These are phyloP conservation scores for Homolaphlyctis polyrhiza DNA, from an alignment of 371 early-diverging fungal species.

Conservation along the genomic window DNA sequence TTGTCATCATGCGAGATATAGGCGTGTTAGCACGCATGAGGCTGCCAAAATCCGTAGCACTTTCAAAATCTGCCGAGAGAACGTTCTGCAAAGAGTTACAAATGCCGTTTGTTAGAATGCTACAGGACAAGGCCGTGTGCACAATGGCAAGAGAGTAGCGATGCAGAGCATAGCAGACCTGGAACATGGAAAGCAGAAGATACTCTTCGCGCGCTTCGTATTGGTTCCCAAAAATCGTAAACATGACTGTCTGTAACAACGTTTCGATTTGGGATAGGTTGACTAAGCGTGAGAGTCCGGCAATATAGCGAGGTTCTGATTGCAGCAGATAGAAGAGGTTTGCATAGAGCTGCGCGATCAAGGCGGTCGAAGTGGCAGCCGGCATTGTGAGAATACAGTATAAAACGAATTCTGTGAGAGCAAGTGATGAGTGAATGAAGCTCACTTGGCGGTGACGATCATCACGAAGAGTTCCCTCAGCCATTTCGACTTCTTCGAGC, in stretches of 20 bases:
- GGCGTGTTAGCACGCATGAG: slow-evolving; percentile 92
- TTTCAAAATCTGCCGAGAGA: slow-evolving; percentile 83
- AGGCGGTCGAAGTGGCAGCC: neutral
- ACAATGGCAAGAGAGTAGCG: no score
- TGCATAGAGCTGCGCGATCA: slow-evolving; percentile 55
- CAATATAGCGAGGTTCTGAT: slow-evolving; percentile 88
- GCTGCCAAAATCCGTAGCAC: slow-evolving; percentile 78
- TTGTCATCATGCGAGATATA: slow-evolving; percentile 93
- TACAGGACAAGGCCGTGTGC: no score
- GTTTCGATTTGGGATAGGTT: slow-evolving; percentile 88
- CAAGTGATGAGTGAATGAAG: no score
- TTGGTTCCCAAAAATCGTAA: slow-evolving; percentile 92
- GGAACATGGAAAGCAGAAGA: slow-evolving; percentile 91
- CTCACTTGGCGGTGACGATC: slow-evolving; percentile 73
- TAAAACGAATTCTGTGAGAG: neutral
- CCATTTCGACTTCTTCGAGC: slow-evolving; percentile 67
- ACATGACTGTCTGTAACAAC: slow-evolving; percentile 92
- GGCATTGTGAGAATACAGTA: neutral
- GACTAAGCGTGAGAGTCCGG: slow-evolving; percentile 75
- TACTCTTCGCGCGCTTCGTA: slow-evolving; percentile 95
- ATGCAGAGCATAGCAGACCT: slow-evolving; percentile 46
- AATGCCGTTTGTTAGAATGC: neutral
- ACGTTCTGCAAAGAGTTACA: slow-evolving; percentile 53
- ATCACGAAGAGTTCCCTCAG: slow-evolving; percentile 69
- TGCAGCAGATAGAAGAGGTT: slow-evolving; percentile 92